These are phyloP conservation scores for Atkinsonella texensis DNA, from an alignment of 2,329 filamentous ascomycete genomes.

Conservation along the genomic window DNA sequence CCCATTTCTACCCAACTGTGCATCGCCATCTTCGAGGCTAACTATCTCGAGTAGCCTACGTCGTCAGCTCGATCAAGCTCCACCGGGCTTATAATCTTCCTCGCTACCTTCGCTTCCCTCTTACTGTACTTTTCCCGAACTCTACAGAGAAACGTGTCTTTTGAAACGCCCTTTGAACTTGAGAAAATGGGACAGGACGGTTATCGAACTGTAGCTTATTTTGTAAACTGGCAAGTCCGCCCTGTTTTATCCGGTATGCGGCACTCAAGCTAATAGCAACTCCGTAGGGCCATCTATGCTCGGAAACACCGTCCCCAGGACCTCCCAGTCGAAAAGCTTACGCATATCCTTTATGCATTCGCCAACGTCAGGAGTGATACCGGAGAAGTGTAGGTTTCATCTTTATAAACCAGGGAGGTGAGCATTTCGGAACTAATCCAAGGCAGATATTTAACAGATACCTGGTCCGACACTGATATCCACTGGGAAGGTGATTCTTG, in stretches of 20 bases:
- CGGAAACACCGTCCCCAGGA: slow-evolving; percentile 78
- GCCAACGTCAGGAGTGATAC: slow-evolving; percentile 70
- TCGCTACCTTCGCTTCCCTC: neutral
- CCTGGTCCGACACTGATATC: slow-evolving; percentile 61
- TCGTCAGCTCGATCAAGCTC: neutral
- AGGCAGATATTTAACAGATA: slow-evolving; percentile 40
- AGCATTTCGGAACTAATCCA: slow-evolving; percentile 1
- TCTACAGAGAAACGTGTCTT: neutral
- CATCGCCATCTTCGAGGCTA: neutral
- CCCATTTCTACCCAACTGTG: neutral
- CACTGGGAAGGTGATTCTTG: slow-evolving; percentile 56
- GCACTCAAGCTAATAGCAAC: neutral
- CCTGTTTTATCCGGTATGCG: neutral
- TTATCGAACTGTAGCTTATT: slow-evolving; percentile 60
- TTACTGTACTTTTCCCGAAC: neutral
- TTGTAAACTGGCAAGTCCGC: slow-evolving; percentile 49
- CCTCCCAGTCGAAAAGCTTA: slow-evolving; percentile 68
- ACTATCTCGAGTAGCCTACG: neutral
- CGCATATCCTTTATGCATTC: slow-evolving; percentile 83
- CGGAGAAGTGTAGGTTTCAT: slow-evolving; percentile 59
- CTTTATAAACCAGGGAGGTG: neutral
- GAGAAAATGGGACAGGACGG: slow-evolving; percentile 20
- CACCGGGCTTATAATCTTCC: neutral
- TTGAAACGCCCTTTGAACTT: neutral
- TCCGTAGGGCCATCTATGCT: slow-evolving; percentile 63